Conservation (phyloP, 805 yeast genomes). For the Ogataea henricii region DNA sequence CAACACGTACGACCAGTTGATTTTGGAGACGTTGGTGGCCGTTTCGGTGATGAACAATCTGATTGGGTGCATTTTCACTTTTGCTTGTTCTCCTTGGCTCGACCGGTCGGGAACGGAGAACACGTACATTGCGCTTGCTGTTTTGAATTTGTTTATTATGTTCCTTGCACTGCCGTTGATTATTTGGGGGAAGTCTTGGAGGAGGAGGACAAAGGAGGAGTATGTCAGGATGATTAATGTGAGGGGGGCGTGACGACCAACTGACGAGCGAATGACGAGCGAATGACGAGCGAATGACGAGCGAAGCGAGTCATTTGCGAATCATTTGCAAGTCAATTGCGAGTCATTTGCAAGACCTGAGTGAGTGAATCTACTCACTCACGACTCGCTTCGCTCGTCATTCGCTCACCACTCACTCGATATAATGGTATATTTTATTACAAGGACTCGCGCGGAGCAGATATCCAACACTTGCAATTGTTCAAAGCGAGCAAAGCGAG, state of each 20-base stretch:
- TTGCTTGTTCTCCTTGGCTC: conserved; percentile 66
- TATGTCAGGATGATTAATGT: conserved; percentile 52
- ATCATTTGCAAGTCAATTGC: neutral
- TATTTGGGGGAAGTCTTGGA: conserved; percentile 58
- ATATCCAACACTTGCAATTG: too few relatives aligned
- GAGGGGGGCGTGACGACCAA: too few relatives aligned
- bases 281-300: conserved; percentile 32
- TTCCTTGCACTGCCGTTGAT: conserved; percentile 56
- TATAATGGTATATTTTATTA: too few relatives aligned
- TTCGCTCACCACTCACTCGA: too few relatives aligned
- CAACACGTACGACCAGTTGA: conserved; percentile 68
- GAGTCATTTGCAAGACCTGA: too few relatives aligned
- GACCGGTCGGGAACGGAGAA: conserved; percentile 55
- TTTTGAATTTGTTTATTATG: conserved; percentile 55
- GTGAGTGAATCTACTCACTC: too few relatives aligned
- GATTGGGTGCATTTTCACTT: conserved; percentile 65
- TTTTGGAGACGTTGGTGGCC: conserved; percentile 66
- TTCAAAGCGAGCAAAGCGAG: too few relatives aligned
- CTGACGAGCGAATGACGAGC: conserved; percentile 23
- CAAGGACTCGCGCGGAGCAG: too few relatives aligned
- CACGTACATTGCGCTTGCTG: conserved; percentile 64
- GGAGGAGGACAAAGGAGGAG: conserved; percentile 54
- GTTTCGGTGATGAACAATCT: conserved; percentile 63
- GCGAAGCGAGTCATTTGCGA: neutral
- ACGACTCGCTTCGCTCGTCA: neutral